phyloP scores from a whole-genome alignment of 2,329 filamentous ascomycete species.

The Tolypocladium nubicola region DNA sequence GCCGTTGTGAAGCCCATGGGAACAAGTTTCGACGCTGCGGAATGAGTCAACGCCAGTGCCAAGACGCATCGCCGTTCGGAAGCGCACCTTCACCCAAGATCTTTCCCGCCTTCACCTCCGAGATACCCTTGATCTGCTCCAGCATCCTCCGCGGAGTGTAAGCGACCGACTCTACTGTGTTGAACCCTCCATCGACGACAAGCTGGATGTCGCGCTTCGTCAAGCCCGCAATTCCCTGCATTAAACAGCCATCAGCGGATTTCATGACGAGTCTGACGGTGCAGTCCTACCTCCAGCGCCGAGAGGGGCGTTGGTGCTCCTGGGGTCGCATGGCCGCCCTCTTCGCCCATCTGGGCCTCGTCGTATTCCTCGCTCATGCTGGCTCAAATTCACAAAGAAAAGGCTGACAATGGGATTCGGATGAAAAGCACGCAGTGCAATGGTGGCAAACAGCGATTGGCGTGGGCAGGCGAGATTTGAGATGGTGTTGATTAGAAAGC shows the following conservation, averaged over 20 bases:
- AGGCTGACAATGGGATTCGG: not conserved
- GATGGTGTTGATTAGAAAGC: slow-evolving; percentile 12
- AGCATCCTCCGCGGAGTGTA: slow-evolving; percentile 77
- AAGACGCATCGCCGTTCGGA: not conserved
- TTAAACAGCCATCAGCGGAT: slow-evolving; percentile 4
- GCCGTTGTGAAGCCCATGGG: slow-evolving; percentile 99
- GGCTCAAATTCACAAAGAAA: not conserved
- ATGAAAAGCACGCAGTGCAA: not conserved
- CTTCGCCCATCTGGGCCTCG: slow-evolving; percentile 55
- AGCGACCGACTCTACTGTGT: slow-evolving; percentile 91
- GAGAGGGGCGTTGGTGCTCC: slow-evolving; percentile 87
- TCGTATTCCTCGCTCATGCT: slow-evolving; percentile 50
- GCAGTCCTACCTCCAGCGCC: slow-evolving; percentile 66
- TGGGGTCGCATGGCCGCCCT: slow-evolving; percentile 64
- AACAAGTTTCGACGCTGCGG: slow-evolving; percentile 78
- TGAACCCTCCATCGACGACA: slow-evolving; percentile 81
- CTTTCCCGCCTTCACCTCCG: slow-evolving; percentile 90
- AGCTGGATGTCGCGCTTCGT: slow-evolving; percentile 95
- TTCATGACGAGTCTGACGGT: not conserved
- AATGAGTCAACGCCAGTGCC: slow-evolving; percentile 5
- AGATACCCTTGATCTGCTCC: slow-evolving; percentile 96
- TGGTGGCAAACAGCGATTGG: slow-evolving; percentile 2
- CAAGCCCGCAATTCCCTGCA: slow-evolving; percentile 72
- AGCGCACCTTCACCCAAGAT: slow-evolving; percentile 72
- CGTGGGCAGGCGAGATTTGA: slow-evolving; percentile 6